Conservation (phyloP, 179 eudicot species). For the Spergularia azorica region DNA sequence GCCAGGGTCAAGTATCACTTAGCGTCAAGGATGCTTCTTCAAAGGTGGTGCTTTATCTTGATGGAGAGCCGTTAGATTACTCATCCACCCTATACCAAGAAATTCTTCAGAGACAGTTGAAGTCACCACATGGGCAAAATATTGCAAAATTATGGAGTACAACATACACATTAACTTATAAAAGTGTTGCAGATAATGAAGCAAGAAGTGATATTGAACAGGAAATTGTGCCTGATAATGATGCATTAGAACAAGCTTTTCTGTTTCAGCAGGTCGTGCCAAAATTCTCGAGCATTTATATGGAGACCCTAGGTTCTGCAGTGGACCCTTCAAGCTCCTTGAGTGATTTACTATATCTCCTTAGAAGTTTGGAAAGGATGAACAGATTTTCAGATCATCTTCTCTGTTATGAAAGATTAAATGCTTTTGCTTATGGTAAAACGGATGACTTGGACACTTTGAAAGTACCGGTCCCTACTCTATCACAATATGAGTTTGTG, state of each 20-base stretch:
- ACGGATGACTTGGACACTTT: slow-evolving; percentile 51
- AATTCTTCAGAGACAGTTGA: slow-evolving; percentile 49
- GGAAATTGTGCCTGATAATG: slow-evolving; percentile 28
- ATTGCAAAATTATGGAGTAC: slow-evolving; percentile 57
- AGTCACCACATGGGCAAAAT: slow-evolving; percentile 39
- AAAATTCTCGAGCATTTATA: slow-evolving; percentile 39
- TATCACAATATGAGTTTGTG: slow-evolving; percentile 67
- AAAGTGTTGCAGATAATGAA: slow-evolving; percentile 36
- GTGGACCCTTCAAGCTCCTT: slow-evolving; percentile 53
- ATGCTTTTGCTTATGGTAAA: slow-evolving; percentile 64
- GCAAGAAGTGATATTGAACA: slow-evolving; percentile 19
- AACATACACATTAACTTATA: slow-evolving; percentile 58
- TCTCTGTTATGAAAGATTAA: slow-evolving; percentile 51
- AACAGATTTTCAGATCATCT: slow-evolving; percentile 66
- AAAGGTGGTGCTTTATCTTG: slow-evolving; percentile 64
- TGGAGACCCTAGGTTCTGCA: slow-evolving; percentile 40
- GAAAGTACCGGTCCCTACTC: slow-evolving; percentile 42
- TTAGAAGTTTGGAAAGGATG: slow-evolving; percentile 71
- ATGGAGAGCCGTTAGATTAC: slow-evolving; percentile 56
- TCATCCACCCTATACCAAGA: slow-evolving; percentile 72
- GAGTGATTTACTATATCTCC: slow-evolving; percentile 61
- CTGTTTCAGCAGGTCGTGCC: slow-evolving; percentile 40
- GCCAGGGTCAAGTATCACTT: slow-evolving; percentile 26
- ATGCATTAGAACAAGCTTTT: slow-evolving; percentile 25
- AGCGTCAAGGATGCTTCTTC: slow-evolving; percentile 36